A percentile compares a stretch with the other conserved stretches of the same genome.
Evolutionary conservation across 2,329 filamentous ascomycete species (phyloP).

Genomic region (Rasamsonia emersonii): DNA sequence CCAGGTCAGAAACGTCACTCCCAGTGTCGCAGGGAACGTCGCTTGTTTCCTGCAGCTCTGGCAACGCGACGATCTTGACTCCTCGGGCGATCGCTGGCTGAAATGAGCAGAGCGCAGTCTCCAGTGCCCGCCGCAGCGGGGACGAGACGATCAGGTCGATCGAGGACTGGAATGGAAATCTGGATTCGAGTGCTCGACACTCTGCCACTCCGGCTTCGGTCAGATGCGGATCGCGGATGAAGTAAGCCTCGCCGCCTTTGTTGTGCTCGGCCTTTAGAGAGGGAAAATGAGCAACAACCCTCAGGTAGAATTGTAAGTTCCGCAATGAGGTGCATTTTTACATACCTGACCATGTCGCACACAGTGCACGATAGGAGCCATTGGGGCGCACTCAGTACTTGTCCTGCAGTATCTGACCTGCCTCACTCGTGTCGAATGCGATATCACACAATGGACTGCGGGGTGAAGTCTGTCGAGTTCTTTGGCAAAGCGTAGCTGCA

Average conservation of each 20-base stretch:
- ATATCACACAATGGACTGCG: too few relatives aligned
- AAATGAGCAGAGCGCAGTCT: conserved; percentile 9
- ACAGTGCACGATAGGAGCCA: conserved; percentile 8
- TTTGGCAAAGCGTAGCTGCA: too few relatives aligned
- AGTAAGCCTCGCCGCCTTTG: conserved; percentile 9
- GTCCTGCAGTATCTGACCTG: too few relatives aligned
- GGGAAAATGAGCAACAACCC: neutral
- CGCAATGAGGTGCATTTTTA: neutral
- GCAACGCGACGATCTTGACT: conserved; percentile 8
- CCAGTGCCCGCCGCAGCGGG: conserved; percentile 8
- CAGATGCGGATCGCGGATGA: conserved; percentile 8
- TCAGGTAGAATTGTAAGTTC: neutral
- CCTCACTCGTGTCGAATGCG: too few relatives aligned
- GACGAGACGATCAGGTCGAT: conserved; percentile 9
- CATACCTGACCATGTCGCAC: conserved; percentile 9
- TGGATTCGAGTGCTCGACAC: conserved; percentile 5
- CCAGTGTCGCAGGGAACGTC: conserved; percentile 9
- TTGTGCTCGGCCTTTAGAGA: conserved; percentile 10
- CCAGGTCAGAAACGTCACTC: conserved; percentile 5
- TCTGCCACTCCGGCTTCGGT: conserved; percentile 7
- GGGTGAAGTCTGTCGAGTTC: too few relatives aligned
- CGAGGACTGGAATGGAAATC: conserved; percentile 7
- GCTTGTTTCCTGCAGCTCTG: conserved; percentile 10
- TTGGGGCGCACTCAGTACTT: conserved; percentile 1
- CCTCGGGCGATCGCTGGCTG: conserved; percentile 7